Evolutionary conservation across 2,329 filamentous ascomycete species (phyloP).

Genomic region (Botryosphaeria agaves): DNA sequence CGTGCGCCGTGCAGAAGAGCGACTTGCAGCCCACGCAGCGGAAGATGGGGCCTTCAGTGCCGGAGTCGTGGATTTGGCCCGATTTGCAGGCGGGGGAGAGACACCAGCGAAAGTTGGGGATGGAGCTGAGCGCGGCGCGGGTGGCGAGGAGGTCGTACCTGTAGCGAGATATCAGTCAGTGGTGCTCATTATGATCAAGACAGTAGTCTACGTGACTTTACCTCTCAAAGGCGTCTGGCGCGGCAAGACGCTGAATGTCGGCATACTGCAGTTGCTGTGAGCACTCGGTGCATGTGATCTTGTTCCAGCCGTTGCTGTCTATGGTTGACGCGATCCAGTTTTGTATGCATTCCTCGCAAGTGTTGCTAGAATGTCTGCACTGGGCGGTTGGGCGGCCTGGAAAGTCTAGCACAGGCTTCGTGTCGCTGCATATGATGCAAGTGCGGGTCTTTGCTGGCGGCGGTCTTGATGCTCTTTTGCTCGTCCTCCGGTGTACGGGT

Average conservation of each 20-base stretch:
- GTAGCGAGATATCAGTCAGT: neutral
- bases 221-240: constrained; percentile 24
- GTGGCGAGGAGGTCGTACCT: neutral
- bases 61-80: constrained; percentile 8
- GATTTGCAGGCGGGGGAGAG: constrained; percentile 6
- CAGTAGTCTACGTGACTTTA: constrained; percentile 16
- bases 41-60: constrained; percentile 9
- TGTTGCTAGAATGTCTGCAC: constrained; percentile 18
- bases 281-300: constrained; percentile 37
- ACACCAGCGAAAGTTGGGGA: constrained; percentile 9
- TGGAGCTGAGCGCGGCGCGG: constrained; percentile 2
- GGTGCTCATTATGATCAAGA: neutral
- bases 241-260: constrained; percentile 30
- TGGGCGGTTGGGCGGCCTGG: no score
- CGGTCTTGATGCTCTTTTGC: no score
- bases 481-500: no score
- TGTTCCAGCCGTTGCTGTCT: constrained; percentile 22
- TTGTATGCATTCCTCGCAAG: constrained; percentile 19
- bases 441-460: neutral
- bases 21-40: constrained; percentile 11
- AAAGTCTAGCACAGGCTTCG: constrained; percentile 9
- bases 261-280: constrained; percentile 22
- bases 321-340: constrained; percentile 21
- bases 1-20: constrained; percentile 13
- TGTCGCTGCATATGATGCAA: constrained; percentile 19